Evolutionary conservation across 2,329 filamentous ascomycete species (phyloP).

Genomic region (Talaromyces sp.): DNA sequence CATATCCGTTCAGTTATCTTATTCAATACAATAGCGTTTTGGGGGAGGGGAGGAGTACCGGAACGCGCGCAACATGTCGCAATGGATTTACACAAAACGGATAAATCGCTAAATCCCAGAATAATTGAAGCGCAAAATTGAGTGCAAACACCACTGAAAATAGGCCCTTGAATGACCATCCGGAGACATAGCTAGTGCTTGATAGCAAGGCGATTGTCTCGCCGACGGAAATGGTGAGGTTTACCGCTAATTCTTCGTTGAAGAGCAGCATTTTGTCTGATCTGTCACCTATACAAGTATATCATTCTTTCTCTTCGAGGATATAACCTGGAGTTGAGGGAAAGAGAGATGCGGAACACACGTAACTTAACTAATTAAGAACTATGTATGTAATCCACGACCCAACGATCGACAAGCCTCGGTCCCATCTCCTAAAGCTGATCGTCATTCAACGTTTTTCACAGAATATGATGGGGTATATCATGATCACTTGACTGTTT

Average conservation of each 20-base stretch:
- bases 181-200: slow-evolving; percentile 24
- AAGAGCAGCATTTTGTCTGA: slow-evolving; percentile 13
- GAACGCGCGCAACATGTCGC: slow-evolving; percentile 50
- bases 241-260: slow-evolving; percentile 20
- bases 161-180: slow-evolving; percentile 28
- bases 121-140: slow-evolving; percentile 27
- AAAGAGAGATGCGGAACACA: neutral
- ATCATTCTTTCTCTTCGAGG: neutral
- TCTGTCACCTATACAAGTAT: neutral
- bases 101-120: slow-evolving; percentile 49
- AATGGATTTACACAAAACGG: slow-evolving; percentile 53
- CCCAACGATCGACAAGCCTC: neutral
- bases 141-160: slow-evolving; percentile 26
- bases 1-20: neutral
- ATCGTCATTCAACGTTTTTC: neutral
- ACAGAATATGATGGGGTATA: neutral
- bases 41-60: slow-evolving; percentile 32
- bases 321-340: neutral
- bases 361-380: neutral
- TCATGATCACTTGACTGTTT: neutral
- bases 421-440: too few species aligned
- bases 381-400: neutral
- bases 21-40: neutral
- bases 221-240: slow-evolving; percentile 27
- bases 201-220: slow-evolving; percentile 32